A percentile compares a stretch with the other conserved stretches of the same genome.
Conservation (phyloP, 164 flowering plant genomes). For the Aristolochia contorta region DNA sequence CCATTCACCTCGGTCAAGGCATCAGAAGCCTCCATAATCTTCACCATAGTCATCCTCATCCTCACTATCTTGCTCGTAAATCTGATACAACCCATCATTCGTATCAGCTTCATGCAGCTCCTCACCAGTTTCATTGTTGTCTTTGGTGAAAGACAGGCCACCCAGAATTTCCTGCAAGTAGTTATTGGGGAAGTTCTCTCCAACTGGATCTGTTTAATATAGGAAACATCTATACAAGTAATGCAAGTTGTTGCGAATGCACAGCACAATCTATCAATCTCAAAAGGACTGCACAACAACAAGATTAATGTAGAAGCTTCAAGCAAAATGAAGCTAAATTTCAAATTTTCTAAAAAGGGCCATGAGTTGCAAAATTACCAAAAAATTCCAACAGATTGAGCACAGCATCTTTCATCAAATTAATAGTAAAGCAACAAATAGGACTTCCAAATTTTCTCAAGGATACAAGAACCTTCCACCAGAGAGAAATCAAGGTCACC, state of each 20-base stretch:
- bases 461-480: constrained; percentile 50
- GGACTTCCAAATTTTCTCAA: constrained; percentile 11
- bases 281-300: not conserved
- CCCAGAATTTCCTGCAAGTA: constrained; percentile 76
- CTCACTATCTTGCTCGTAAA: not conserved
- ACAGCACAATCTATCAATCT: not conserved
- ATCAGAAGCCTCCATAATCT: not conserved
- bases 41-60: not conserved
- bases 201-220: constrained; percentile 25
- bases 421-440: not conserved
- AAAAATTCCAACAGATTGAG: not conserved
- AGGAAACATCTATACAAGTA: not conserved
- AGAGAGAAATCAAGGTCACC: constrained; percentile 29
- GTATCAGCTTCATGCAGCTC: constrained; percentile 22
- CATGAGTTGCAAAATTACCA: not conserved
- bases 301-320: not conserved
- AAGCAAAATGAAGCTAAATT: not conserved
- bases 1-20: too few species aligned
- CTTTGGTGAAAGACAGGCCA: constrained; percentile 51
- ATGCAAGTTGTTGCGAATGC: not conserved
- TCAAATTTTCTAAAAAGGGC: not conserved
- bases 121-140: constrained; percentile 9
- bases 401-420: not conserved
- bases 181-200: constrained; percentile 45
- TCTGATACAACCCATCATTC: not conserved